Evolutionary conservation across 129 eudicot genomes (phyloP).

Genomic region (Flaveria linearis): DNA sequence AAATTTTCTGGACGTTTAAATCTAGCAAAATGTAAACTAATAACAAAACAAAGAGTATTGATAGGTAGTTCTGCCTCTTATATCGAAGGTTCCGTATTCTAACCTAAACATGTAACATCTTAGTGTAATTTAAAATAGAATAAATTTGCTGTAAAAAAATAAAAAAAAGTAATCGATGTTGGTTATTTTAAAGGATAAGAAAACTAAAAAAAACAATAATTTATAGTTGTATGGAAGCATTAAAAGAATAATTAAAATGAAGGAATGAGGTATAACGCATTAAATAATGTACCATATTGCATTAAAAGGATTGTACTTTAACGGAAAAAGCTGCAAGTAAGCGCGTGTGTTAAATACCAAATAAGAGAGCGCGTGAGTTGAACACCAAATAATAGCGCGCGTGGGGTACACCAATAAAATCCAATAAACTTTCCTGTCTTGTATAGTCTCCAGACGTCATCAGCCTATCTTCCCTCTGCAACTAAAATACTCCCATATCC

Average conservation of each 20-base stretch:
- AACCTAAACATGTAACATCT: too few relatives aligned
- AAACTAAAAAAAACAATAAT: too few relatives aligned
- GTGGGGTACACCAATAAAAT: constrained; percentile 29
- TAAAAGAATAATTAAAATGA: neutral
- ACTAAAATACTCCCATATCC: constrained; percentile 22
- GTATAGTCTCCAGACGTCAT: constrained; percentile 29
- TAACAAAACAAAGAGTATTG: too few relatives aligned
- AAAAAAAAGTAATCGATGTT: too few relatives aligned
- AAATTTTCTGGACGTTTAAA: too few relatives aligned
- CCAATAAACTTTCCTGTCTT: constrained; percentile 33
- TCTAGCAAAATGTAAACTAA: too few relatives aligned
- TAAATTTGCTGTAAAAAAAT: too few relatives aligned
- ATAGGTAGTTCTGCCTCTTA: too few relatives aligned
- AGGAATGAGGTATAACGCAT: neutral
- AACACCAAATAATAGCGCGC: constrained; percentile 17
- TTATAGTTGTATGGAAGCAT: too few relatives aligned
- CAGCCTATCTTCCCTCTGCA: constrained; percentile 15
- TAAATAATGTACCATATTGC: constrained; percentile 36
- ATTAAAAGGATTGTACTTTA: constrained; percentile 40
- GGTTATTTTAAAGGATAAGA: too few relatives aligned
- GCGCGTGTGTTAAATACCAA: constrained; percentile 23
- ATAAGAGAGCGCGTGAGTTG: constrained; percentile 29
- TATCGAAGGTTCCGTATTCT: too few relatives aligned
- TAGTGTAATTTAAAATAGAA: too few relatives aligned
- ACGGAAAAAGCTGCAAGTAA: constrained; percentile 30